phyloP scores from a whole-genome alignment of 192 early-diverging fungal species.

The Pecoramyces ruminantium region DNA sequence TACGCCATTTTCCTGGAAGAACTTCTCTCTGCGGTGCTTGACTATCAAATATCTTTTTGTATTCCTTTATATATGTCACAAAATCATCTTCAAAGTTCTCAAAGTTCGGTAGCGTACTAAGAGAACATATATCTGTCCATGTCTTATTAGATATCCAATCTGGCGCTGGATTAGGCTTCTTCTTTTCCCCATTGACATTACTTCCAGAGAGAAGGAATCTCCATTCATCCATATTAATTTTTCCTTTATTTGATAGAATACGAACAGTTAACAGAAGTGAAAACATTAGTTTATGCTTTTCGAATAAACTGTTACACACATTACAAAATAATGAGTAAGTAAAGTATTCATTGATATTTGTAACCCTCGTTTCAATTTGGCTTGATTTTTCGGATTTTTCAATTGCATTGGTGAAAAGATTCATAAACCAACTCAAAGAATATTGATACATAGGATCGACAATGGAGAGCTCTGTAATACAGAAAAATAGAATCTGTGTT shows the following conservation, averaged over 20 bases:
- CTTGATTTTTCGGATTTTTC: constrained; percentile 35
- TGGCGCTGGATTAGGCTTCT: neutral
- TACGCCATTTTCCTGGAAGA: constrained; percentile 14
- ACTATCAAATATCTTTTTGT: constrained; percentile 28
- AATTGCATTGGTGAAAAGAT: constrained; percentile 35
- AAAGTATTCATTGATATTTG: constrained; percentile 31
- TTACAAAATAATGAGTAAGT: constrained; percentile 42
- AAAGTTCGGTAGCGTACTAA: constrained; percentile 22
- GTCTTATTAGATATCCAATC: constrained; percentile 17
- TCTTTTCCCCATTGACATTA: neutral
- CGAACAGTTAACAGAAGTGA: constrained; percentile 38
- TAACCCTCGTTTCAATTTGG: constrained; percentile 19
- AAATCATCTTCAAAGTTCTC: constrained; percentile 27
- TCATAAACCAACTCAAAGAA: constrained; percentile 43
- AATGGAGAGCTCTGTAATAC: constrained; percentile 36
- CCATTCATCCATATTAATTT: constrained; percentile 40
- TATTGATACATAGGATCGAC: constrained; percentile 49
- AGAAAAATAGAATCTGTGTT: constrained; percentile 40
- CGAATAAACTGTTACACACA: constrained; percentile 39
- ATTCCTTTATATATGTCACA: constrained; percentile 9
- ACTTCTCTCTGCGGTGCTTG: constrained; percentile 17
- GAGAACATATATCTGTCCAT: constrained; percentile 26
- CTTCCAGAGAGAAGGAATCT: constrained; percentile 38
- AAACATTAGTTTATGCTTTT: constrained; percentile 44
- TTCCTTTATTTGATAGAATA: constrained; percentile 22